Evolutionary conservation across 2,329 filamentous ascomycete species (phyloP).

Genomic region (Fusarium pilosicola): DNA sequence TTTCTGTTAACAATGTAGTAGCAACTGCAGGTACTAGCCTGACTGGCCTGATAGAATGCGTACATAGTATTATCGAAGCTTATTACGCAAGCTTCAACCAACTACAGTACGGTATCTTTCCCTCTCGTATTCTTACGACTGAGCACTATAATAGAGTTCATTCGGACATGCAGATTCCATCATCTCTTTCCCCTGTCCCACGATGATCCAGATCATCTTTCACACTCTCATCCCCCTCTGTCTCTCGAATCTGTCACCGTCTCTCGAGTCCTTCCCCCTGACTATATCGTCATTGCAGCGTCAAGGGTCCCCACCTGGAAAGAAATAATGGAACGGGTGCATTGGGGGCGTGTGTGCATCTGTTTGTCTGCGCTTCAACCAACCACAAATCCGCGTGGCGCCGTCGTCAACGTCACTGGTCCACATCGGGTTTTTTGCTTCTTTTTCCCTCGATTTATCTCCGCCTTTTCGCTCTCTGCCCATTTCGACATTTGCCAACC

Average conservation of each 20-base stretch:
- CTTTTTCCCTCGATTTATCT: slow-evolving; percentile 4
- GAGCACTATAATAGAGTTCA: slow-evolving; percentile 5
- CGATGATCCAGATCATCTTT: slow-evolving; percentile 1
- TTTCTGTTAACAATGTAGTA: background rate
- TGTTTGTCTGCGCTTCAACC: slow-evolving; percentile 14
- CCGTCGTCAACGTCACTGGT: slow-evolving; percentile 40
- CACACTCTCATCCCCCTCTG: background rate
- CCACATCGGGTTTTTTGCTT: slow-evolving; percentile 19
- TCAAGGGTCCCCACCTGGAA: slow-evolving; percentile 46
- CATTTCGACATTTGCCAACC: background rate
- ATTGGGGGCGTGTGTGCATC: slow-evolving; percentile 16
- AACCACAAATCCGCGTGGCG: slow-evolving; percentile 36
- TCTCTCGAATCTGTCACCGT: slow-evolving; percentile 7
- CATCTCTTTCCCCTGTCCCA: slow-evolving; percentile 4
- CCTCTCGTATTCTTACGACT: background rate
- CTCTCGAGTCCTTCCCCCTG: slow-evolving; percentile 23
- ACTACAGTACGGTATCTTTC: background rate
- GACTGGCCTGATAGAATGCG: background rate
- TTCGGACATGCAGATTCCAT: slow-evolving; percentile 9
- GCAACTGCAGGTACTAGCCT: background rate
- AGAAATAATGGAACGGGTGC: slow-evolving; percentile 5
- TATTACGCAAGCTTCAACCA: background rate
- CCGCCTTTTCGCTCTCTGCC: slow-evolving; percentile 27
- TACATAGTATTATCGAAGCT: slow-evolving; percentile 5
- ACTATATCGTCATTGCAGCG: slow-evolving; percentile 41